Base-by-base conservation (phyloP, 345 rosid genomes). In the Mallotus nudiflorus region DNA sequence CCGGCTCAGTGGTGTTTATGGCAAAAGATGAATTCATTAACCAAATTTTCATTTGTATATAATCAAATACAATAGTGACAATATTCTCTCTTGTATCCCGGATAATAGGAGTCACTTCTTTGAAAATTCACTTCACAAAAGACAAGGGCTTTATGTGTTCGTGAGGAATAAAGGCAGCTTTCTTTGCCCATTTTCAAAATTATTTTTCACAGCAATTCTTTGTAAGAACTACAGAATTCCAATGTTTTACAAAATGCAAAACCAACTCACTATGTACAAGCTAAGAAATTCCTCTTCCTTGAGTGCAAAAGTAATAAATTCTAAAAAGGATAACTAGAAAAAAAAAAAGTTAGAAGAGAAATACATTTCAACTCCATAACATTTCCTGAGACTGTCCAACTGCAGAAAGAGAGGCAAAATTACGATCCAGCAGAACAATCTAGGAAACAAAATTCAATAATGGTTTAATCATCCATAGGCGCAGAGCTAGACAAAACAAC, bases 31-130 rank as follows among this genome's bases (percentile, higher is more conserved):
- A 55, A 51, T 33, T 46, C 18, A 40, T 67, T 31, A 69, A 57
- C 39, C 48, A 79, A 25, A 68, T 39, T n/a, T 4, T 59, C 69
- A 57, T 46, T 53, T 64, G 62, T 51, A 50, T 60, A 72, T 4
- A 45, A 44, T 25, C 15, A 52, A 27, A 2, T 13, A 65, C 2
- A 48, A 44, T 12, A 63, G 49, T 29, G 19, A 25, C 10, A 29
- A 45, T 18, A 65, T 40, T 29, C 65, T 51, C 51, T 10, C 27
- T 28, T 28, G 40, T 24, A 68, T 28, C 35, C 25, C n/a, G 18
- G 5, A 64, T 46, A 3, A 16, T 16, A 6, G 37, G n/a, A 65
- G 25, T 65, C 51, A 57, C 18, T 16, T 14, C n/a, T 57, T 15
- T 18, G 62, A 15, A 31, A 12, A 22, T 22, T 22, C 31, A 53